A percentile compares a stretch with the other conserved stretches of the same genome.
These are phyloP conservation scores for Fusarium poae DNA, from an alignment of 2,329 filamentous ascomycete genomes.

Conservation along the genomic window DNA sequence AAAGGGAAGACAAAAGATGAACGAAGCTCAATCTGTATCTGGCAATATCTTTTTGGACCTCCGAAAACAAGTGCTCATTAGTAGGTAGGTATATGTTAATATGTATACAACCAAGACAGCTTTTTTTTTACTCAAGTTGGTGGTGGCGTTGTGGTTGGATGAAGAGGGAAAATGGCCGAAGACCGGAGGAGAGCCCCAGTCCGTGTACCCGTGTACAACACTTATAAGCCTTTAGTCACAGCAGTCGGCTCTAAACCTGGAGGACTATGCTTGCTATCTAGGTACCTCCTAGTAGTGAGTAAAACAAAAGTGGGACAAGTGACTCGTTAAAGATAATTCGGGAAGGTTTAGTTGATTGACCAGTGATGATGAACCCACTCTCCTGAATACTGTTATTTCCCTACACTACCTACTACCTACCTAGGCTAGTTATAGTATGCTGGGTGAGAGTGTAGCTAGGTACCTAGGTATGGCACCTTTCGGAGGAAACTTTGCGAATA, in stretches of 20 bases:
- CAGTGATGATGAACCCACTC: background rate
- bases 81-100: background rate
- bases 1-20: background rate
- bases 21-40: conserved; percentile 1
- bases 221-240: conserved; percentile 18
- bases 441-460: background rate
- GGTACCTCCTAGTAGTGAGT: conserved; percentile 10
- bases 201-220: background rate
- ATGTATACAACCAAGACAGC: conserved; percentile 9
- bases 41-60: background rate
- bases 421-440: background rate
- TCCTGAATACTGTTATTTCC: conserved; percentile 1
- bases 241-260: conserved; percentile 8
- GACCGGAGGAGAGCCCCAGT: conserved; percentile 33
- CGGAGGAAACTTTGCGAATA: background rate
- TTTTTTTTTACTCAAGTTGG: conserved; percentile 35
- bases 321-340: conserved; percentile 9
- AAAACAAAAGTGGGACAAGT: conserved; percentile 24
- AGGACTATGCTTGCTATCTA: conserved; percentile 12
- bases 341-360: background rate
- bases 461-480: background rate
- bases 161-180: conserved; percentile 34
- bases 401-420: too few relatives aligned
- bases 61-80: conserved; percentile 2
- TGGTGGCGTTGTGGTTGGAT: conserved; percentile 35